Evolutionary conservation across 805 yeast genomes (phyloP).

Genomic region (Maudiozyma saulgeensis): DNA sequence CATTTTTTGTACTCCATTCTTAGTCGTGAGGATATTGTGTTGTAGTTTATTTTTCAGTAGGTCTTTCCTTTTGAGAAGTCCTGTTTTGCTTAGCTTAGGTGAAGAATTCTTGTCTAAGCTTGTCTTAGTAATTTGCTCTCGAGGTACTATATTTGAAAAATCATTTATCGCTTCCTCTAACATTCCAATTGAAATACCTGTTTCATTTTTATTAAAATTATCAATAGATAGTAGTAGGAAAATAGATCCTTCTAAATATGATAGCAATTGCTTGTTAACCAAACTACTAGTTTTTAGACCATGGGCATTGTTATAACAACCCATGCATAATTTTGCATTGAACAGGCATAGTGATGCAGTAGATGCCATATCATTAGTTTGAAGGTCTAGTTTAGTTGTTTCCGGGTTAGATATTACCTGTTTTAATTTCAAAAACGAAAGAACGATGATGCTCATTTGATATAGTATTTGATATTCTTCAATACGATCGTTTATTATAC

Average conservation of each 20-base stretch:
- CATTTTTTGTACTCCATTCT: neutral
- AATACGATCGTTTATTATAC: slow-evolving; percentile 3
- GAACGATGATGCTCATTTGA: slow-evolving; percentile 22
- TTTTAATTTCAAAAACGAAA: slow-evolving; percentile 26
- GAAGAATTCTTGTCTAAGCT: slow-evolving; percentile 2
- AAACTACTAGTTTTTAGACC: slow-evolving; percentile 3
- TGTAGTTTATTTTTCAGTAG: slow-evolving; percentile 5
- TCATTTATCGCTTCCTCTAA: slow-evolving; percentile 14
- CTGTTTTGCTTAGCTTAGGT: slow-evolving; percentile 1
- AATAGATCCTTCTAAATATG: slow-evolving; percentile 18
- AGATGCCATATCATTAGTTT: slow-evolving; percentile 21
- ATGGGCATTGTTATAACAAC: slow-evolving; percentile 17
- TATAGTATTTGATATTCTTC: slow-evolving; percentile 18
- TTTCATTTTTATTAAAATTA: slow-evolving; percentile 17
- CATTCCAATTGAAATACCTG: slow-evolving; percentile 26
- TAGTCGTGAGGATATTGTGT: neutral
- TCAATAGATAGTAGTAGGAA: slow-evolving; percentile 23
- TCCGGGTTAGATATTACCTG: slow-evolving; percentile 14
- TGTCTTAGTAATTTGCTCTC: slow-evolving; percentile 10
- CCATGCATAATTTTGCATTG: slow-evolving; percentile 23
- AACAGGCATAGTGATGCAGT: slow-evolving; percentile 18
- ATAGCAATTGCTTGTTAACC: slow-evolving; percentile 7
- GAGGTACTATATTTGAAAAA: slow-evolving; percentile 12
- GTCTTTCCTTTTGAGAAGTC: slow-evolving; percentile 2
- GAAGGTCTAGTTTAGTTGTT: slow-evolving; percentile 23